Percentiles rank a stretch among this genome's conserved stretches.
phyloP scores from a whole-genome alignment of 129 eudicot genomes.

The Helichrysum umbraculigerum region DNA sequence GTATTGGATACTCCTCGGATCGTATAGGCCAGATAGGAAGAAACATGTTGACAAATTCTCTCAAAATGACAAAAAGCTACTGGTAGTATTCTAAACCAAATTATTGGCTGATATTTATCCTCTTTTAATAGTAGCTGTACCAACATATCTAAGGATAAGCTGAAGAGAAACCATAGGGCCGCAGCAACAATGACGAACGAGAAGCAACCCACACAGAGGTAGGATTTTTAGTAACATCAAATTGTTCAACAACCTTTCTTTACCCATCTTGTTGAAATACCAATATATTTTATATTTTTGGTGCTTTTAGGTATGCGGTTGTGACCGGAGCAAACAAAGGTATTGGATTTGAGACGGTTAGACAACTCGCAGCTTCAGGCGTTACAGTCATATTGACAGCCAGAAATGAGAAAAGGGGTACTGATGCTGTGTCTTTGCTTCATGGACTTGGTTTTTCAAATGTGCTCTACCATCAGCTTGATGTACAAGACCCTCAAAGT shows the following conservation, averaged over 20 bases:
- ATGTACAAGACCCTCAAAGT: slow-evolving; percentile 63
- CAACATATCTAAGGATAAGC: slow-evolving; percentile 9
- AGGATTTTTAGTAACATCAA: neutral
- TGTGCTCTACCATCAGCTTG: slow-evolving; percentile 76
- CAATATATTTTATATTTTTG: neutral
- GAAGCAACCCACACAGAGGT: slow-evolving; percentile 33
- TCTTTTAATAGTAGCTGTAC: slow-evolving; percentile 9
- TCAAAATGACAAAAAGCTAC: slow-evolving; percentile 8
- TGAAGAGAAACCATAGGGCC: slow-evolving; percentile 14
- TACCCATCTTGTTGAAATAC: neutral
- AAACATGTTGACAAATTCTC: slow-evolving; percentile 1
- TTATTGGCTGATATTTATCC: slow-evolving; percentile 5
- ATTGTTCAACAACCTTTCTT: neutral
- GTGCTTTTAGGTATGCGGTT: slow-evolving; percentile 59
- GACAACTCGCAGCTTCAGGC: slow-evolving; percentile 67
- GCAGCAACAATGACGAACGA: slow-evolving; percentile 28
- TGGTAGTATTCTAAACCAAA: neutral
- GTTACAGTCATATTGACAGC: slow-evolving; percentile 71
- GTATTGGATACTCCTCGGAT: neutral
- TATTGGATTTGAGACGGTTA: slow-evolving; percentile 73
- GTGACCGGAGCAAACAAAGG: slow-evolving; percentile 95
- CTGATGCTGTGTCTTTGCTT: slow-evolving; percentile 47
- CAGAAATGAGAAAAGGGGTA: slow-evolving; percentile 66
- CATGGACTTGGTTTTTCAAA: slow-evolving; percentile 59
- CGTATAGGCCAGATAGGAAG: neutral